phyloP scores from a whole-genome alignment of 306 rosid genomes.

The Lotus japonicus region DNA sequence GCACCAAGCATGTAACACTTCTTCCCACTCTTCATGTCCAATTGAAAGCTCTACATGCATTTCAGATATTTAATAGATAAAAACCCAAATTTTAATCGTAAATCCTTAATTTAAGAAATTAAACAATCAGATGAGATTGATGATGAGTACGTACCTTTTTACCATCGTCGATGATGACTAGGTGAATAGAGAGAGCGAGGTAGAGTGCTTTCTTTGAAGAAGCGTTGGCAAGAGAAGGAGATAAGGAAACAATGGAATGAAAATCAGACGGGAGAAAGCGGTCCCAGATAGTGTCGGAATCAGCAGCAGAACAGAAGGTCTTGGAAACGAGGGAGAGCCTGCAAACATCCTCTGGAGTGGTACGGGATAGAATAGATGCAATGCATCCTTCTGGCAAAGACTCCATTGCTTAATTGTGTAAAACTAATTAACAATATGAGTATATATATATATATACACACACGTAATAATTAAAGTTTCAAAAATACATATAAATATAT shows the following conservation, averaged over 20 bases:
- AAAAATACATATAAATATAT: too few relatives aligned
- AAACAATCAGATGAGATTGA: too few relatives aligned
- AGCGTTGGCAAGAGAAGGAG: not conserved
- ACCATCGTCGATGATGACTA: slow-evolving; percentile 9
- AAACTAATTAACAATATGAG: too few relatives aligned
- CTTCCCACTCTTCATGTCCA: slow-evolving; percentile 39
- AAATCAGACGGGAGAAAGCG: slow-evolving; percentile 16
- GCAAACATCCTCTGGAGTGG: slow-evolving; percentile 5
- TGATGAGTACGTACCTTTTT: not conserved
- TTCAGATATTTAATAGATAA: too few relatives aligned
- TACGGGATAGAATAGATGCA: not conserved
- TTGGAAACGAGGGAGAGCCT: slow-evolving; percentile 12
- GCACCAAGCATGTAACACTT: slow-evolving; percentile 41
- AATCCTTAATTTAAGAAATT: too few relatives aligned
- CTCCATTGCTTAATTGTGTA: not conserved
- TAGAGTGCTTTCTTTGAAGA: slow-evolving; percentile 17
- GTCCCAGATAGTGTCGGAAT: slow-evolving; percentile 5
- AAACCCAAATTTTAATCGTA: too few relatives aligned
- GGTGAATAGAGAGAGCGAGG: slow-evolving; percentile 8
- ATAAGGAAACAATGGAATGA: not conserved
- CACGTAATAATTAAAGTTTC: too few relatives aligned
- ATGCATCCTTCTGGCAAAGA: slow-evolving; percentile 25
- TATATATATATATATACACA: too few relatives aligned
- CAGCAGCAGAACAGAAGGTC: slow-evolving; percentile 5
- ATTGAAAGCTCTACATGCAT: slow-evolving; percentile 34